Base-by-base conservation (phyloP, 2,329 filamentous ascomycete genomes). In the Hawksworthiomyces lignivorus region DNA sequence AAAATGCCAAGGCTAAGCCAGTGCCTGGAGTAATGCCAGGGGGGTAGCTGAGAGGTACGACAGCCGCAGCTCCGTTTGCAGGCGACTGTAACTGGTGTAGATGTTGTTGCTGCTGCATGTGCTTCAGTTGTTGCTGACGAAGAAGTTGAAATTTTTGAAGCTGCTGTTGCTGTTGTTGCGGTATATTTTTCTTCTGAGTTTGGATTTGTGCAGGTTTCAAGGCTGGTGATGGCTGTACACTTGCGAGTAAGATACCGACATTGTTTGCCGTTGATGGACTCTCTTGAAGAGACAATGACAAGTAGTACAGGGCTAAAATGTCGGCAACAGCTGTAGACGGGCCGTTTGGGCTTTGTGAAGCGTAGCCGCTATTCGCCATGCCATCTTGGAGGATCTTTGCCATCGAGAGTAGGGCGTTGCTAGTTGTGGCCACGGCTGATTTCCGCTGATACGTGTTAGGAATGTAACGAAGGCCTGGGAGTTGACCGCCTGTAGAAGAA, bases 251-350 rank as follows among this genome's bases (percentile, higher is more conserved):
- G 42, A 98, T 98, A 4, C 92, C 92, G 11, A 98, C 89, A 58
- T 98, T 98, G 59, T 98, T 98, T 1, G 92, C 92, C 0, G 92
- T 98, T 0, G 92, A 98, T 3, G 92, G 92, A 54, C 92, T 97
- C 36, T 92, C 89, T 50, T 96, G 92, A 3, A 98, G 72, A 0
- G 92, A 94, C 4, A 98, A 68, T 0, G 92, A 98, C 3, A 98
- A 71, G 56, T 98, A 98, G 60, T 98, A 98, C 11, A 98, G 73
- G 2, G 89, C 87, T 27, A 98, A 65, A 28, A 98, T 97, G 55
- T 98, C 92, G 31, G 87, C 80, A 19, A 97, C 87, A 2, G 87
- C 84, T 33, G 83, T 81, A 3, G 80, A 75, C 43, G 80, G 77
- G 45, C 75, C 75, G 18, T 77, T 65, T 10, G 73, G 68, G 18